Base-by-base conservation (phyloP, 495 filamentous ascomycete species). In the Penicillium cataractarum region DNA sequence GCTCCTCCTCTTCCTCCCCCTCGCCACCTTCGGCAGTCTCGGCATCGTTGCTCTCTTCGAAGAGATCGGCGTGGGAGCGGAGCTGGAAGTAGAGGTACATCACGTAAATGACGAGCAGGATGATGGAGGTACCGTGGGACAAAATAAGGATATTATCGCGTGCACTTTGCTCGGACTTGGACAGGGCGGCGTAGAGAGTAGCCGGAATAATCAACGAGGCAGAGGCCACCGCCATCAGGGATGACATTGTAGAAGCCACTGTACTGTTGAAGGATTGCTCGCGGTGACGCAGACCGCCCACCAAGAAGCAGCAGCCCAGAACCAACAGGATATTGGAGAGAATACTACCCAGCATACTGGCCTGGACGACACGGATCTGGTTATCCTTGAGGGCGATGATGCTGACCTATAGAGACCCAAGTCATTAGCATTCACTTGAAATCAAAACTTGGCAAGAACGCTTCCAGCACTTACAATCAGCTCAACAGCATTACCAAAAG, bases 401-500 rank as follows among this genome's bases (percentile, higher is more conserved):
- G 77, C 92, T 96, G 74, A 98, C 92, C 92, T 97, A 66, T 19
- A 71, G 29, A 58, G 57, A 5, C 62, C 62, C 31, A 26, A 5
- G 24, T n/a, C 9, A 44, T 55, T 26, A 62, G 71, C 58, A 72
- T 64, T 26, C 8, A 8, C 40, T 49, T 42, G n/a, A 12, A 35
- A 15, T 3, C 8, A 46, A n/a, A 24, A 2, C 21, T 21, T 15
- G 12, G 19, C 42, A 46, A 19, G 17, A 0, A 17, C 0, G 6
- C 6, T 8, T 8, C n/a, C 1, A 19, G 6, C 7, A 71, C 90
- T 70, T 81, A 97, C 95, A 80, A 99, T 99, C 68, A 98, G 77
- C 70, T 99, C 95, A n/a, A 97, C 94, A 0, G 95, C 95, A 82
- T 99, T 99, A 42, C 95, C 95, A 78, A 97, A 97, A 7, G 92